Evolutionary conservation across 2,329 filamentous ascomycete genomes (phyloP).

Genomic region (Sporothrix luriei): DNA sequence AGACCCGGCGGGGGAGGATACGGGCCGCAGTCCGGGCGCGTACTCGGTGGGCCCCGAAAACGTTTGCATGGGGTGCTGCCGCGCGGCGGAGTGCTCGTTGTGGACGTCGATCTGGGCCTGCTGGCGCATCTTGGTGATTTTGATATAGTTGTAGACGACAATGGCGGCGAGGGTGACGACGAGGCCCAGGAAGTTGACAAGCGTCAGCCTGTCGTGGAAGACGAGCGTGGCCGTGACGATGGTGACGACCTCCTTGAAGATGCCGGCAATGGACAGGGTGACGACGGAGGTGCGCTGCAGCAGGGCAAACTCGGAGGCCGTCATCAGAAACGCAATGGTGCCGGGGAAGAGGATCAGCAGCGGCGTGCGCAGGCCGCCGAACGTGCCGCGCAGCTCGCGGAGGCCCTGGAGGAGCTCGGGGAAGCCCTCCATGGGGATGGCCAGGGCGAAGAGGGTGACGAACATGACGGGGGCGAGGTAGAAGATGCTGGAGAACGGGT

Average conservation of each 20-base stretch:
- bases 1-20: neutral
- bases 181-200: constrained; percentile 83
- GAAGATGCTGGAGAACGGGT: constrained; percentile 96
- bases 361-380: constrained; percentile 67
- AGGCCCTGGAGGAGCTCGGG: constrained; percentile 68
- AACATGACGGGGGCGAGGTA: constrained; percentile 99
- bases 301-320: constrained; percentile 90
- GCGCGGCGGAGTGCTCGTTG: constrained; percentile 40
- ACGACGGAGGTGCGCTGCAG: constrained; percentile 94
- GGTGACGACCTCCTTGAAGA: constrained; percentile 98
- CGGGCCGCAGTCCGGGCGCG: neutral
- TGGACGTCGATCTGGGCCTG: constrained; percentile 65
- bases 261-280: constrained; percentile 92
- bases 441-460: constrained; percentile 73
- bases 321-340: constrained; percentile 92
- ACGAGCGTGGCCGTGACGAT: constrained; percentile 85
- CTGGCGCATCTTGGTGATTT: constrained; percentile 82
- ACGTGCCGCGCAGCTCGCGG: constrained; percentile 62
- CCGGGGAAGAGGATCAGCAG: constrained; percentile 86
- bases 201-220: constrained; percentile 84
- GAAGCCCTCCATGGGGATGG: constrained; percentile 83
- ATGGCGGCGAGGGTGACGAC: constrained; percentile 89
- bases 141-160: constrained; percentile 88
- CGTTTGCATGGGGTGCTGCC: constrained; percentile 13
- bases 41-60: constrained; percentile 11